A percentile compares a stretch with the other conserved stretches of the same genome.
Evolutionary conservation across 345 rosid species (phyloP).

Genomic region (Triadica sebifera): DNA sequence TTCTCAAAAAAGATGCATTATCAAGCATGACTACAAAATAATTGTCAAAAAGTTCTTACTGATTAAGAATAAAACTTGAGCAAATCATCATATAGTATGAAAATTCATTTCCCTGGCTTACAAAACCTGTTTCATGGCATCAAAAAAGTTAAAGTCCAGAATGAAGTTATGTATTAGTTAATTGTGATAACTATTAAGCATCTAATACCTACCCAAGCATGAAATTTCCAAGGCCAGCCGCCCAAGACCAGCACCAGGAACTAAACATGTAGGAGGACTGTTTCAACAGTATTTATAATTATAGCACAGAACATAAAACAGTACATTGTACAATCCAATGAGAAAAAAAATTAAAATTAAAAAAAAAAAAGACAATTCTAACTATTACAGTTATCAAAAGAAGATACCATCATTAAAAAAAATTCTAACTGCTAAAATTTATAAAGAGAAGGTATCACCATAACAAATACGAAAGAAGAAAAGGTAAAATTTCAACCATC

Average conservation of each 20-base stretch:
- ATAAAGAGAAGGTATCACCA: no score
- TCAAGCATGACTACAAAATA: neutral
- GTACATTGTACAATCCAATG: neutral
- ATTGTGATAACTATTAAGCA: neutral
- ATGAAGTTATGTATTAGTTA: neutral
- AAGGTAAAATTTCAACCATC: no score
- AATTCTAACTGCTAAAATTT: no score
- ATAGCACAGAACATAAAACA: slow-evolving; percentile 11
- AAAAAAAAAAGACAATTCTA: neutral
- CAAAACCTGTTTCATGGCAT: slow-evolving; percentile 64
- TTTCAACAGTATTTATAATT: slow-evolving; percentile 23
- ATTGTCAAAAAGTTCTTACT: slow-evolving; percentile 46
- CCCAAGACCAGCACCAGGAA: slow-evolving; percentile 99
- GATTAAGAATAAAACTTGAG: slow-evolving; percentile 93
- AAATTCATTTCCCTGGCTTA: slow-evolving; percentile 98
- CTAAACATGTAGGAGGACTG: slow-evolving; percentile 90
- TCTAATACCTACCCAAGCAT: slow-evolving; percentile 58
- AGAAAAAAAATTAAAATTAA: neutral
- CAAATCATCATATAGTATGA: slow-evolving; percentile 99
- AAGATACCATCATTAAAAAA: no score
- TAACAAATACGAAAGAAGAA: no score
- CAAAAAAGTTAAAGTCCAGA: slow-evolving; percentile 12
- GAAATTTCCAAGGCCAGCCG: slow-evolving; percentile 96
- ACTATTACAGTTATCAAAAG: no score
- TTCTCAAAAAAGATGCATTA: neutral